Percentiles rank a stretch among this genome's conserved stretches.
Conservation (phyloP, 768 basidiomycete genomes). For the Lentinula lateritia region DNA sequence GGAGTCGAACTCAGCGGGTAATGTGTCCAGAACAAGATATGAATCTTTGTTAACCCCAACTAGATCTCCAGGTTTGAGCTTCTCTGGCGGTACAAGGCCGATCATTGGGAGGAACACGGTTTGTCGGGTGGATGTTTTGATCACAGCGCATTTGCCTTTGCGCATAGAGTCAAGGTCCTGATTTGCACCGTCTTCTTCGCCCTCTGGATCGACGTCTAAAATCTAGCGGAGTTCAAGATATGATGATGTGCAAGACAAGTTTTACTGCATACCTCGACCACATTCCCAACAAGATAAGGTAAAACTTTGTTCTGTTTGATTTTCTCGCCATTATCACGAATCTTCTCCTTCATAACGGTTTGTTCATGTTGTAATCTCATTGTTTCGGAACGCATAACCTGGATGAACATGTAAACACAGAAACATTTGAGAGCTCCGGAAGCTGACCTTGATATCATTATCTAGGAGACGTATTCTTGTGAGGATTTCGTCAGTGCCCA, state of each 20-base stretch:
- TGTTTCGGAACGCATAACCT: slow-evolving; percentile 98
- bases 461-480: slow-evolving; percentile 92
- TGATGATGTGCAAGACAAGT: background rate
- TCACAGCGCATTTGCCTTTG: slow-evolving; percentile 96
- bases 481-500: slow-evolving; percentile 81
- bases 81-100: slow-evolving; percentile 90
- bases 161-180: slow-evolving; percentile 94
- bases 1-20: slow-evolving; percentile 96
- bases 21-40: slow-evolving; percentile 90
- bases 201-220: slow-evolving; percentile 89
- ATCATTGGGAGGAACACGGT: slow-evolving; percentile 98
- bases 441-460: slow-evolving; percentile 86
- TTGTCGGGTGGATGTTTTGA: slow-evolving; percentile 98
- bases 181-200: slow-evolving; percentile 92
- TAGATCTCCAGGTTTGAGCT: slow-evolving; percentile 87
- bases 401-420: background rate
- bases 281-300: slow-evolving; percentile 95
- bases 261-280: slow-evolving; percentile 74
- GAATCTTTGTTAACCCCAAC: slow-evolving; percentile 99
- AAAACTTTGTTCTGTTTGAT: slow-evolving; percentile 99
- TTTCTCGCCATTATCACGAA: slow-evolving; percentile 96
- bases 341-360: slow-evolving; percentile 96
- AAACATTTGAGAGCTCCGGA: background rate
- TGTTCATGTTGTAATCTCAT: slow-evolving; percentile 91
- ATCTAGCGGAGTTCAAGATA: slow-evolving; percentile 46